Conservation (phyloP, 2,329 filamentous ascomycete genomes). For the Alternaria burnsii region DNA sequence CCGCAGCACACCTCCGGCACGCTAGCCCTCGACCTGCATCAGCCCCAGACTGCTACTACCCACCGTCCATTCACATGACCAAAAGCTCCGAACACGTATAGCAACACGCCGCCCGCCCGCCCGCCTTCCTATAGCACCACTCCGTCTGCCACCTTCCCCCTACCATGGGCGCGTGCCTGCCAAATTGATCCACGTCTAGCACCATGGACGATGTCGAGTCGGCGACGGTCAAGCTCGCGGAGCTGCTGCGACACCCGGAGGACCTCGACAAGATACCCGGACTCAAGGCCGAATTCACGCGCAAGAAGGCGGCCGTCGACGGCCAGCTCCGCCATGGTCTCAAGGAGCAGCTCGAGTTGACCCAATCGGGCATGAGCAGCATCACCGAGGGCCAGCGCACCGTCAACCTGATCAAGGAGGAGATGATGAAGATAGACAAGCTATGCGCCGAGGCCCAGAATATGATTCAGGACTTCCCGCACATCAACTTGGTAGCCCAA, state of each 20-base stretch:
- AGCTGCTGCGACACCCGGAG: slow-evolving; percentile 93
- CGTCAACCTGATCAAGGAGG: slow-evolving; percentile 92
- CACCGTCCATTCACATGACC: slow-evolving; percentile 13
- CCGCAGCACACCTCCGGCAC: slow-evolving; percentile 19
- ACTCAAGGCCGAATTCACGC: slow-evolving; percentile 89
- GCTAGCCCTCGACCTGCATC: slow-evolving; percentile 14
- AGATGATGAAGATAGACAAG: slow-evolving; percentile 98
- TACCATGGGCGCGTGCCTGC: slow-evolving; percentile 27
- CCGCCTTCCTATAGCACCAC: slow-evolving; percentile 1
- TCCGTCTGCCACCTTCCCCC: slow-evolving; percentile 13
- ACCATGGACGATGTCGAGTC: slow-evolving; percentile 69
- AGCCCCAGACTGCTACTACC: not conserved
- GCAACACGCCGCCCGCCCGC: not conserved
- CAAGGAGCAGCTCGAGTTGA: slow-evolving; percentile 91
- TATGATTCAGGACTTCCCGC: slow-evolving; percentile 95
- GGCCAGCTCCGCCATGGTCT: slow-evolving; percentile 87
- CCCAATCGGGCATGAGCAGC: slow-evolving; percentile 89
- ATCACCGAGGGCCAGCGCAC: slow-evolving; percentile 90
- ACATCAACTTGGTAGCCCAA: slow-evolving; percentile 90
- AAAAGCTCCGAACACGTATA: slow-evolving; percentile 13
- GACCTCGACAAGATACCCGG: slow-evolving; percentile 95
- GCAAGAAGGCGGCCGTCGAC: slow-evolving; percentile 93
- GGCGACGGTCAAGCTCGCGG: slow-evolving; percentile 79
- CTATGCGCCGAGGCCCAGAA: slow-evolving; percentile 96
- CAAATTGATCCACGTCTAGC: slow-evolving; percentile 16